A percentile compares a stretch with the other conserved stretches of the same genome.
These are phyloP conservation scores for Lachnellula occidentalis DNA, from an alignment of 2,329 filamentous ascomycete genomes.

Conservation along the genomic window DNA sequence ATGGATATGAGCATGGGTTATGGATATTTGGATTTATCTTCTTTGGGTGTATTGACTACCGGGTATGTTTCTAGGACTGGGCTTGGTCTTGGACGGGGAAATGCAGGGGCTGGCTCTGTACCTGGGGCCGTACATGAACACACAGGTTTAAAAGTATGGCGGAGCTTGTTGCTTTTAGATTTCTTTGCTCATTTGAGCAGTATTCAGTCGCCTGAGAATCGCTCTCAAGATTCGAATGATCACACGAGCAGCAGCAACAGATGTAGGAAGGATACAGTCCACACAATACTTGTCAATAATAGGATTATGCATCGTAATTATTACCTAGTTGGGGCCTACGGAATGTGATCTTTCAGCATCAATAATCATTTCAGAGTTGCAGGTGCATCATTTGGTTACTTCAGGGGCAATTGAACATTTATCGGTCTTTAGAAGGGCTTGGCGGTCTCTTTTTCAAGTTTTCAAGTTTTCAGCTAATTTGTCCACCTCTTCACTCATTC, in stretches of 20 bases:
- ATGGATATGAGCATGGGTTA: conserved; percentile 1
- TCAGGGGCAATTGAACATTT: too few relatives aligned
- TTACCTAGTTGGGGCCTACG: not conserved
- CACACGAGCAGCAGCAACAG: conserved; percentile 19
- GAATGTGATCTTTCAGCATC: not conserved
- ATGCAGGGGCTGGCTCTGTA: conserved; percentile 12
- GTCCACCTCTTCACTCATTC: too few relatives aligned
- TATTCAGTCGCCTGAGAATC: conserved; percentile 13
- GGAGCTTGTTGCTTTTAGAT: conserved; percentile 27
- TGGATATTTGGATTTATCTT: conserved; percentile 13
- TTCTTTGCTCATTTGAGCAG: conserved; percentile 27
- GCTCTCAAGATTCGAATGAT: conserved; percentile 18
- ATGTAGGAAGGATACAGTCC: conserved; percentile 30
- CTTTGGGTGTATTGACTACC: conserved; percentile 28
- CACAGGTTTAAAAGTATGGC: conserved; percentile 24
- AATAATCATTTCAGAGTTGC: not conserved
- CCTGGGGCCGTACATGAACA: conserved; percentile 27
- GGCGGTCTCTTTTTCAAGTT: too few relatives aligned
- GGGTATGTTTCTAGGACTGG: conserved; percentile 21
- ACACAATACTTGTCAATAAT: conserved; percentile 18
- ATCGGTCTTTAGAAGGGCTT: too few relatives aligned
- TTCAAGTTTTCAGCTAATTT: too few relatives aligned
- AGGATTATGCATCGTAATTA: conserved; percentile 7
- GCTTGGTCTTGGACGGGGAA: conserved; percentile 12
- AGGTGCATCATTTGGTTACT: too few relatives aligned